Evolutionary conservation across 1,284 basidiomycete species (phyloP).

Genomic region (Xerocomus amazonicus): DNA sequence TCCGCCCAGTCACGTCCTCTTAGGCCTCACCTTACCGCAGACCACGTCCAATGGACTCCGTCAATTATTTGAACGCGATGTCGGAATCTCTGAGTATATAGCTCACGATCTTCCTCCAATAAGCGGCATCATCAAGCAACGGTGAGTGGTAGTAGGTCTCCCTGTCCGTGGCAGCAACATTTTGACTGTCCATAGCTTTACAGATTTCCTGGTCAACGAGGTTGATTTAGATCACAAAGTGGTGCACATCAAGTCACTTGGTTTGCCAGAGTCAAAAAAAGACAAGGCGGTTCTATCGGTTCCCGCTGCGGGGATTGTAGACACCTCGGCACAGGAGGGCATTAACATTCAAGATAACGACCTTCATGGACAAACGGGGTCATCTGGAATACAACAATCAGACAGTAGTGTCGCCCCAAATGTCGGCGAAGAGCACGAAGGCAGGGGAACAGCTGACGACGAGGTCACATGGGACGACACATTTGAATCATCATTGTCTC

Average conservation of each 20-base stretch:
- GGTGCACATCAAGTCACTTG: conserved; percentile 74
- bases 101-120: conserved; percentile 68
- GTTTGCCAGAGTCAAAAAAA: conserved; percentile 57
- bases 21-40: conserved; percentile 53
- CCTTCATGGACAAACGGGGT: not conserved
- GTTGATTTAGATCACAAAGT: conserved; percentile 78
- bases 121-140: conserved; percentile 91
- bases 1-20: conserved; percentile 67
- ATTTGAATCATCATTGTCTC: conserved; percentile 52
- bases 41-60: conserved; percentile 44
- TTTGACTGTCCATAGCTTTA: conserved; percentile 60
- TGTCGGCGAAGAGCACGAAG: conserved; percentile 5
- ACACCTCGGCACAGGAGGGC: conserved; percentile 2
- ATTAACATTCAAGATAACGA: conserved; percentile 1
- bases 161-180: conserved; percentile 5
- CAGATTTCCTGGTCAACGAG: conserved; percentile 92
- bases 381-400: conserved; percentile 6
- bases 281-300: conserved; percentile 17
- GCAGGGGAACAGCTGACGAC: conserved; percentile 11
- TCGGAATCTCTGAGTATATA: conserved; percentile 89
- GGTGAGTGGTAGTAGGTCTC: conserved; percentile 45
- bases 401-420: conserved; percentile 1
- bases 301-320: conserved; percentile 5
- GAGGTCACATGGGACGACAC: conserved; percentile 60
- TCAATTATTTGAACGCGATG: conserved; percentile 76